phyloP scores from a whole-genome alignment of 495 filamentous ascomycete species.

The Aspergillus nanangensis region DNA sequence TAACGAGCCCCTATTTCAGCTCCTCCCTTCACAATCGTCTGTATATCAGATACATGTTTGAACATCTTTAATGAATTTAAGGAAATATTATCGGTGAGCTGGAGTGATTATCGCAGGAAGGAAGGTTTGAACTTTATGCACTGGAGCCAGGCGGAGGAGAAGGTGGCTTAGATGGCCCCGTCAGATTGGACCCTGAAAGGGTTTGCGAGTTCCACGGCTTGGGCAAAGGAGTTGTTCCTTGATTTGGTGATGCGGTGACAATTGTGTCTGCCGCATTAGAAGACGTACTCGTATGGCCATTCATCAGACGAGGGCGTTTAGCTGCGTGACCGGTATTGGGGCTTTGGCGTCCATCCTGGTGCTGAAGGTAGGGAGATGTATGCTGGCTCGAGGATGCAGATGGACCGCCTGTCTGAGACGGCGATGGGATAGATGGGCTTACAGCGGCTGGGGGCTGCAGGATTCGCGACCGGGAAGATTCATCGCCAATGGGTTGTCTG shows the following conservation, averaged over 20 bases:
- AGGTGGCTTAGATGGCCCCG: slow-evolving; percentile 16
- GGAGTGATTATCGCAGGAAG: not conserved
- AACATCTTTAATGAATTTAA: too few species aligned
- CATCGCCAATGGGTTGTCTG: slow-evolving; percentile 21
- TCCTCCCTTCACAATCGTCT: too few species aligned
- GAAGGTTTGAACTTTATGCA: not conserved
- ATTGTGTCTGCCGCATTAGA: slow-evolving; percentile 3
- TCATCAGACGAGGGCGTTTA: slow-evolving; percentile 42
- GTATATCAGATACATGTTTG: too few species aligned
- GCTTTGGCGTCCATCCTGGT: slow-evolving; percentile 20
- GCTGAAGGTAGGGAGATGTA: slow-evolving; percentile 30
- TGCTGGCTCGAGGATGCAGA: slow-evolving; percentile 28
- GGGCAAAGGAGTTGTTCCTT: not conserved
- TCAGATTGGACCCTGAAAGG: too few species aligned
- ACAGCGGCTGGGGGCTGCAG: slow-evolving; percentile 24
- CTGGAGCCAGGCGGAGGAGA: slow-evolving; percentile 13
- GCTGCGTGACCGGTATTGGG: slow-evolving; percentile 23
- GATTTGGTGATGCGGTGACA: slow-evolving; percentile 2
- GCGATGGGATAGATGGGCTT: slow-evolving; percentile 26
- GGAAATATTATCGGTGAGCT: too few species aligned
- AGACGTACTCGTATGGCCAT: slow-evolving; percentile 24
- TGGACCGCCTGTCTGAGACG: slow-evolving; percentile 16
- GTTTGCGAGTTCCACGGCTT: slow-evolving; percentile 10
- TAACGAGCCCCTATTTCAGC: too few species aligned
- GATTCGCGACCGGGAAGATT: slow-evolving; percentile 22